Percentiles rank a stretch among this genome's conserved stretches.
These are phyloP conservation scores for Ophiosphaerella narmari DNA, from an alignment of 2,329 filamentous ascomycete species.

Conservation along the genomic window DNA sequence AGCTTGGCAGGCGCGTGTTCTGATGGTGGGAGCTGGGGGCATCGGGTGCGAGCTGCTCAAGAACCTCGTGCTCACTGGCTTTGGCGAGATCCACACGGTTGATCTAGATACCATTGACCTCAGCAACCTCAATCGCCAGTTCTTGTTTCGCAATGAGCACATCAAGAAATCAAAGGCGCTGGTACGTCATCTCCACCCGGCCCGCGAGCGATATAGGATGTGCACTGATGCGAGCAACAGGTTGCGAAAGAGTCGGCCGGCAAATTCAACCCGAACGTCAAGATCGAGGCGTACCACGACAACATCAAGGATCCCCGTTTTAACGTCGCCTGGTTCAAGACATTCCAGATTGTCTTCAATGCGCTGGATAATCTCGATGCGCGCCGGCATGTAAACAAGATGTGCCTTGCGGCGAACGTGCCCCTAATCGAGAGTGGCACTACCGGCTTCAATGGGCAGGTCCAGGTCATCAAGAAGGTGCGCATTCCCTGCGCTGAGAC, in stretches of 20 bases:
- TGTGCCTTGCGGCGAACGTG: constrained; percentile 91
- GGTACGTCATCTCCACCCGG: constrained; percentile 56
- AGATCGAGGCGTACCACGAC: constrained; percentile 85
- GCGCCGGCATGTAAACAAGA: constrained; percentile 91
- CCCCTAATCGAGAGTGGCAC: constrained; percentile 96
- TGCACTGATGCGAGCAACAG: constrained; percentile 52
- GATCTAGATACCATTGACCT: constrained; percentile 98
- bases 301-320: constrained; percentile 93
- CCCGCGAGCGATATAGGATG: neutral
- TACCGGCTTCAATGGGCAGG: constrained; percentile 96
- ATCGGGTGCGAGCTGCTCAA: constrained; percentile 98
- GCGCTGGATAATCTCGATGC: constrained; percentile 95
- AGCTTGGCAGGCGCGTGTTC: constrained; percentile 72
- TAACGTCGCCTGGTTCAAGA: constrained; percentile 83
- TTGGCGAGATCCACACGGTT: constrained; percentile 90
- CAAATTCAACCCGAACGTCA: constrained; percentile 86
- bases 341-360: constrained; percentile 90
- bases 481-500: constrained; percentile 1
- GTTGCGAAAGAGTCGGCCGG: constrained; percentile 91
- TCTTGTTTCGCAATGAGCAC: constrained; percentile 93
- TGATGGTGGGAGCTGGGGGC: constrained; percentile 94
- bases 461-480: constrained; percentile 90
- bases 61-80: constrained; percentile 89
- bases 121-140: constrained; percentile 96
- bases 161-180: constrained; percentile 97